Evolutionary conservation across 495 filamentous ascomycete species (phyloP).

Genomic region (Talaromyces adpressus): DNA sequence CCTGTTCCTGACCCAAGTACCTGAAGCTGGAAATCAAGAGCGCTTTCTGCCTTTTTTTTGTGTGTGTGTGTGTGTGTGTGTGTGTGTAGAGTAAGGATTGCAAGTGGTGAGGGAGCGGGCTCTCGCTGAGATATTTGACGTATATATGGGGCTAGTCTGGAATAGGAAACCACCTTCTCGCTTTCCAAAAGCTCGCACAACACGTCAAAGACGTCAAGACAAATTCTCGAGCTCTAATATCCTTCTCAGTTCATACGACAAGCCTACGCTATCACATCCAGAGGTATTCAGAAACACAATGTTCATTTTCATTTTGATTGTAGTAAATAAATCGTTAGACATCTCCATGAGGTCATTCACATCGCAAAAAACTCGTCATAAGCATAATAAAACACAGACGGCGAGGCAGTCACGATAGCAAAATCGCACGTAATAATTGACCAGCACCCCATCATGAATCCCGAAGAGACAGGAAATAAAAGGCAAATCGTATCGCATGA

Average conservation of each 20-base stretch:
- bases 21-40: neutral
- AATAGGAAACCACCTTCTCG: neutral
- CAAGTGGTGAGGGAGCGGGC: too few species aligned
- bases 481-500: slow-evolving; percentile 5
- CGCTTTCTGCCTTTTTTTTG: too few species aligned
- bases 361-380: neutral
- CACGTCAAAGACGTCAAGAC: neutral
- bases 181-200: neutral
- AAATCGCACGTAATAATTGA: slow-evolving; percentile 29
- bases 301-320: slow-evolving; percentile 19
- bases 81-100: too few species aligned
- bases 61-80: too few species aligned
- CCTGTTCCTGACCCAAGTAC: neutral
- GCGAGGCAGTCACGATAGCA: neutral
- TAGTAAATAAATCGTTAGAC: slow-evolving; percentile 26
- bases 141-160: neutral
- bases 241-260: neutral
- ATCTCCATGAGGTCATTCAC: slow-evolving; percentile 29
- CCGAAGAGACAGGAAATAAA: slow-evolving; percentile 9
- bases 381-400: neutral
- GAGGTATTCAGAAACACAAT: neutral
- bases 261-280: neutral
- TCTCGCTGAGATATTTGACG: neutral
- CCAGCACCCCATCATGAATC: slow-evolving; percentile 29
- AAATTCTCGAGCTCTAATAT: neutral